Percentiles rank a stretch among this genome's conserved stretches.
These are phyloP conservation scores for Penicillium herquei DNA, from an alignment of 495 filamentous ascomycete species.

Conservation along the genomic window DNA sequence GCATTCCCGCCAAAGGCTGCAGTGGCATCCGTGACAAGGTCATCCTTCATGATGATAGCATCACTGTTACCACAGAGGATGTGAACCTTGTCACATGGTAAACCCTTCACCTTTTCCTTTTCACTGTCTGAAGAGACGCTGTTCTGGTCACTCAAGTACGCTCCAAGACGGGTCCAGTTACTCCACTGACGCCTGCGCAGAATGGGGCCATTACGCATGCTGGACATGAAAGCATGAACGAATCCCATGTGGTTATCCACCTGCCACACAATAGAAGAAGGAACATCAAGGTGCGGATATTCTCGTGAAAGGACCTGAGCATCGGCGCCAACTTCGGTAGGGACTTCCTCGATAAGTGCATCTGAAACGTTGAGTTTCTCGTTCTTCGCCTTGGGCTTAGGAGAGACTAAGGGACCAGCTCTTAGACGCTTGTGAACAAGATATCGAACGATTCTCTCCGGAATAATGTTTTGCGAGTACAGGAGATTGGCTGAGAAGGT, in stretches of 20 bases:
- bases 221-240: constrained; percentile 56
- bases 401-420: constrained; percentile 37
- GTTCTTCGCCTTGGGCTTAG: constrained; percentile 27
- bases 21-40: constrained; percentile 55
- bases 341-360: constrained; percentile 39
- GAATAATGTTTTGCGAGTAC: constrained; percentile 58
- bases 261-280: constrained; percentile 54
- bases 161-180: constrained; percentile 58
- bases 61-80: constrained; percentile 56
- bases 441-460: constrained; percentile 52
- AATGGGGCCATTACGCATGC: constrained; percentile 57
- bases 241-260: constrained; percentile 54
- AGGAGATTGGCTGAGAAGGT: constrained; percentile 57
- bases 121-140: constrained; percentile 18
- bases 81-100: constrained; percentile 50
- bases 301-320: constrained; percentile 44
- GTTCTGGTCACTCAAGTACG: constrained; percentile 44
- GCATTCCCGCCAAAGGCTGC: constrained; percentile 49
- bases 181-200: constrained; percentile 42
- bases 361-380: constrained; percentile 32
- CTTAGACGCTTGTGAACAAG: constrained; percentile 57
- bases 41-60: constrained; percentile 51
- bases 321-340: constrained; percentile 31
- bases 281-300: constrained; percentile 45
- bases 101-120: constrained; percentile 15